phyloP scores from a whole-genome alignment of 1,284 basidiomycete species.

The Clitocybe nebularis region DNA sequence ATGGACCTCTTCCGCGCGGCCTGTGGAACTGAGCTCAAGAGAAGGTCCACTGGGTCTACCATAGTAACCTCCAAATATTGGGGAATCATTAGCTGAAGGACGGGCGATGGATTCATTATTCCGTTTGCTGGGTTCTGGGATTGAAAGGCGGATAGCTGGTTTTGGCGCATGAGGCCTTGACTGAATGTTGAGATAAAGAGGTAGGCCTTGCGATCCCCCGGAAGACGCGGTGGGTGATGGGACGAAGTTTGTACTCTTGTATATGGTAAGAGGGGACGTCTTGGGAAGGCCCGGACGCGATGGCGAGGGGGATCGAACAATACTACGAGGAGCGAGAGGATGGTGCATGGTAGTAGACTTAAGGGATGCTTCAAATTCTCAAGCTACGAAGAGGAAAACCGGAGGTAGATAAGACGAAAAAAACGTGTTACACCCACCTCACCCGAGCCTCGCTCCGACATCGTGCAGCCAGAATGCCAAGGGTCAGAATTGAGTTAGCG shows the following conservation, averaged over 20 bases:
- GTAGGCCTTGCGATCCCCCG: constrained; percentile 24
- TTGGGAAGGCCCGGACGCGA: constrained; percentile 26
- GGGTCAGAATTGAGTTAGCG: too few species aligned
- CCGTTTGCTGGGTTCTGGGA: constrained; percentile 21
- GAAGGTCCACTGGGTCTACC: constrained; percentile 27
- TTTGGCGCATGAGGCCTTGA: constrained; percentile 27
- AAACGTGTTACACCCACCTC: too few species aligned
- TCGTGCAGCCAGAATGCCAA: too few species aligned
- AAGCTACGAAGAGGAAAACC: too few species aligned
- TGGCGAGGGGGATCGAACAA: constrained; percentile 49
- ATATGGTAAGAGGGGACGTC: constrained; percentile 29
- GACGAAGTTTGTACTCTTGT: constrained; percentile 24
- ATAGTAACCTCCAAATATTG: constrained; percentile 32
- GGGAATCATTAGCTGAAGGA: constrained; percentile 20
- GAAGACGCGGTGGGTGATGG: constrained; percentile 25
- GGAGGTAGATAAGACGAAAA: too few species aligned
- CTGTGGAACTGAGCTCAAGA: constrained; percentile 24
- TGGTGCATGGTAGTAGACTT: constrained; percentile 30
- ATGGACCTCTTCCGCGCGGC: constrained; percentile 43
- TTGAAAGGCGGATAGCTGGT: constrained; percentile 24
- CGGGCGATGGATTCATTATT: constrained; percentile 20
- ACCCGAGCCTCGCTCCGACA: too few species aligned
- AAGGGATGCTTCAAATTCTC: too few species aligned
- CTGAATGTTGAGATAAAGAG: constrained; percentile 27
- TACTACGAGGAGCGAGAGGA: constrained; percentile 57